Base-by-base conservation (phyloP, 2,329 filamentous ascomycete genomes). In the Colletotrichum graminicola region DNA sequence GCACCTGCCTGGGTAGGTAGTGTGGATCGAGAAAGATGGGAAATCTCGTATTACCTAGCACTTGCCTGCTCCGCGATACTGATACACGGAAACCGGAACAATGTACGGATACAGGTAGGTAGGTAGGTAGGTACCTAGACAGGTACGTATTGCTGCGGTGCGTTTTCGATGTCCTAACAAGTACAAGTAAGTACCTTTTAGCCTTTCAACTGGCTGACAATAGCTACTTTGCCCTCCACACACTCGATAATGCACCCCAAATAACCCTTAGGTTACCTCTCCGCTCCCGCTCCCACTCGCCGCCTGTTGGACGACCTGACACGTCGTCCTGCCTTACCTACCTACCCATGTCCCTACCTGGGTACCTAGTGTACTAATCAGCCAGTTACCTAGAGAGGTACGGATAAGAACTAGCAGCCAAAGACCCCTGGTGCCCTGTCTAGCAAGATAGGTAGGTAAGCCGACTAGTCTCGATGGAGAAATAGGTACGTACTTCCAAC, bases 391-490 rank as follows among this genome's bases (percentile, higher is more conserved):
- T 18, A 39, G 39, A 16, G 18, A 43, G 6, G 16, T 47, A 5
- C 21, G 21, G 16, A 32, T 26, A 54, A 67, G 67, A 70, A 61
- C 55, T 26, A 41, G 41, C 26, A 57, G 49, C 11, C 23, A 23
- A 23, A 0, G 36, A 39, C 52, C 66, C 66, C 54, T 59, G 67
- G 26, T 41, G 23, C 55, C 18, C 21, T 16, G 26, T 23, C 47
- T 36, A 29, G 29, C 29, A 29, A 29, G 29, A 29, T 29, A 29
- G 47, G 47, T 29, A 23, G 32, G 23, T 45, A 23, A 51, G 21
- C 26, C 34, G 23, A 16, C 62, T 66, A 60, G 16, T 12, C 67
- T 56, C 10, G 3, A 70, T 55, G 21, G 63, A 60, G 67, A 62
- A 66, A 26, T 55, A 23, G 47, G 10, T 43, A 70, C 63, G 49